Evolutionary conservation across 2,329 filamentous ascomycete species (phyloP).

Genomic region (Talaromyces sp.): DNA sequence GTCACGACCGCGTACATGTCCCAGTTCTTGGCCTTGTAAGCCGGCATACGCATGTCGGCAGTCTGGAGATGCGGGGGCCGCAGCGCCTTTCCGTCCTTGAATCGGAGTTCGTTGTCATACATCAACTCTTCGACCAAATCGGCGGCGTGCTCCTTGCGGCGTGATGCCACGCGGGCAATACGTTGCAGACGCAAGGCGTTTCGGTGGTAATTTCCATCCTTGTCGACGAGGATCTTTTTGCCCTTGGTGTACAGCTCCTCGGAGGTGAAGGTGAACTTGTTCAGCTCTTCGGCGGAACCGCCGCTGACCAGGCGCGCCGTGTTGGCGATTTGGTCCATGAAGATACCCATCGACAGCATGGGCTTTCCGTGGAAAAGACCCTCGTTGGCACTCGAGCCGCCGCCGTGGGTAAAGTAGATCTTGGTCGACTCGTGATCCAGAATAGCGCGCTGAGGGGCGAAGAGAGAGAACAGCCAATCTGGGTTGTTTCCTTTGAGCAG

Average conservation of each 20-base stretch:
- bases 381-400: conserved; percentile 39
- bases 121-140: conserved; percentile 41
- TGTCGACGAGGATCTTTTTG: conserved; percentile 22
- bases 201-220: conserved; percentile 22
- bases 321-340: conserved; percentile 40
- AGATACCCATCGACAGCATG: conserved; percentile 33
- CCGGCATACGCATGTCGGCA: conserved; percentile 38
- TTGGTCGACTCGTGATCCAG: conserved; percentile 28
- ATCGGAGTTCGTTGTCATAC: conserved; percentile 25
- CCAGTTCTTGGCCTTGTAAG: conserved; percentile 36
- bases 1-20: conserved; percentile 23
- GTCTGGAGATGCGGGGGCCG: conserved; percentile 41
- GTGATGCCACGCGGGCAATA: conserved; percentile 33
- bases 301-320: conserved; percentile 27
- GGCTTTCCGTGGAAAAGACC: conserved; percentile 34
- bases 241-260: conserved; percentile 26
- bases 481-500: conserved; percentile 26
- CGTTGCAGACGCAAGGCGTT: conserved; percentile 33
- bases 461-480: conserved; percentile 26
- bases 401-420: conserved; percentile 40
- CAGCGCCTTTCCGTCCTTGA: conserved; percentile 12
- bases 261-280: conserved; percentile 33
- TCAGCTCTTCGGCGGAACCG: conserved; percentile 30
- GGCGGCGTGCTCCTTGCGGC: conserved; percentile 33
- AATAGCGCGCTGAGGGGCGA: conserved; percentile 39